Percentiles rank a stretch among this genome's conserved stretches.
Conservation (phyloP, 2,329 filamentous ascomycete species). For the Cercospora canescens region DNA sequence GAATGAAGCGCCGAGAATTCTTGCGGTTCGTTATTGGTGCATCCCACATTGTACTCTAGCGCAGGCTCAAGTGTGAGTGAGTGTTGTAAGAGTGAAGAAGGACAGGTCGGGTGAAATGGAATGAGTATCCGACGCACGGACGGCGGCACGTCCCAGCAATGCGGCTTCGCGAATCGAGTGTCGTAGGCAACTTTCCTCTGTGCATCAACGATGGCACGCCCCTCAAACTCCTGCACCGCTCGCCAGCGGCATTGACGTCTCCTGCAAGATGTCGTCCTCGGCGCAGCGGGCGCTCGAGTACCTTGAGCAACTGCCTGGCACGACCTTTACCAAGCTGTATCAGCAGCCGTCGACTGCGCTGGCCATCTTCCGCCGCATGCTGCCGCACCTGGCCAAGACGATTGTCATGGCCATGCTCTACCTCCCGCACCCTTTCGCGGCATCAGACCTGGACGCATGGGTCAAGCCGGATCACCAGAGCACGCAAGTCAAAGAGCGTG, state of each 20-base stretch:
- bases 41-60: neutral
- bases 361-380: conserved; percentile 95
- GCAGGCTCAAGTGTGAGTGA: too few species aligned
- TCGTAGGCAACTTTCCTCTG: conserved; percentile 8
- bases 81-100: neutral
- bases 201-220: conserved; percentile 18
- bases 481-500: conserved; percentile 70
- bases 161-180: conserved; percentile 12
- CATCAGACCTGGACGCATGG: conserved; percentile 83
- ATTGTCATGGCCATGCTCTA: conserved; percentile 96
- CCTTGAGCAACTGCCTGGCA: conserved; percentile 85
- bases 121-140: neutral
- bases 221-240: conserved; percentile 12
- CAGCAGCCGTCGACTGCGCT: conserved; percentile 93
- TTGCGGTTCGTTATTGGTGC: neutral
- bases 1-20: neutral
- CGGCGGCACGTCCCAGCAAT: neutral
- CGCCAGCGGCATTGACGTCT: conserved; percentile 16
- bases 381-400: conserved; percentile 89
- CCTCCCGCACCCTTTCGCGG: conserved; percentile 75
- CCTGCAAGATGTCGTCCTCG: conserved; percentile 44
- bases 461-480: conserved; percentile 61
- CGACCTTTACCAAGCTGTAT: conserved; percentile 88
- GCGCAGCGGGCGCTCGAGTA: conserved; percentile 76
- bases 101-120: neutral